Evolutionary conservation across 2,329 filamentous ascomycete genomes (phyloP).

Genomic region (Arachnopeziza araneosa): DNA sequence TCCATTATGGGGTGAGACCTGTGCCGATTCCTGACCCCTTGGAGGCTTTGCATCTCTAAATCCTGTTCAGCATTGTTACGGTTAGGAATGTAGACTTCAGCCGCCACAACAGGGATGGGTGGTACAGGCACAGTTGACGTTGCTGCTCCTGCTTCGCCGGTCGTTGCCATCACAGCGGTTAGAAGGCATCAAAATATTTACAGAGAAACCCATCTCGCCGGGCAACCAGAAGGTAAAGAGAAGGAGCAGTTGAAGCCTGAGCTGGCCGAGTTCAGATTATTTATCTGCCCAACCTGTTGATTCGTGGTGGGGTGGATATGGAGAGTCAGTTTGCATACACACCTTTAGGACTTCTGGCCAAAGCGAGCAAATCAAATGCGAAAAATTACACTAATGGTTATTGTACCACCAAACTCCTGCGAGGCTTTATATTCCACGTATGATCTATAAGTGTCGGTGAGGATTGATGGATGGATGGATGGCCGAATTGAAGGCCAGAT

Average conservation of each 20-base stretch:
- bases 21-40: background rate
- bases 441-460: background rate
- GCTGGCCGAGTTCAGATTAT: background rate
- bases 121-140: background rate
- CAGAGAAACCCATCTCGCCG: background rate
- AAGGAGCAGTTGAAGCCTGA: conserved; percentile 1
- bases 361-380: conserved; percentile 9
- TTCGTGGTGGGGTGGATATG: background rate
- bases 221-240: background rate
- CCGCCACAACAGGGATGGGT: background rate
- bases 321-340: conserved; percentile 5
- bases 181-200: background rate
- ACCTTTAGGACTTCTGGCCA: conserved; percentile 3
- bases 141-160: background rate
- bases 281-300: conserved; percentile 4
- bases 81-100: conserved; percentile 1
- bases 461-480: background rate
- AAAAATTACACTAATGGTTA: conserved; percentile 3
- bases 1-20: background rate
- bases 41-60: background rate
- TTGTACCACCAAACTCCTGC: conserved; percentile 3
- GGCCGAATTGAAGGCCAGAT: background rate
- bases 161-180: background rate
- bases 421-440: conserved; percentile 1
- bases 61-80: conserved; percentile 3